Conservation (phyloP, 352 stramenopile species). For the Plasmopara halstedii region DNA sequence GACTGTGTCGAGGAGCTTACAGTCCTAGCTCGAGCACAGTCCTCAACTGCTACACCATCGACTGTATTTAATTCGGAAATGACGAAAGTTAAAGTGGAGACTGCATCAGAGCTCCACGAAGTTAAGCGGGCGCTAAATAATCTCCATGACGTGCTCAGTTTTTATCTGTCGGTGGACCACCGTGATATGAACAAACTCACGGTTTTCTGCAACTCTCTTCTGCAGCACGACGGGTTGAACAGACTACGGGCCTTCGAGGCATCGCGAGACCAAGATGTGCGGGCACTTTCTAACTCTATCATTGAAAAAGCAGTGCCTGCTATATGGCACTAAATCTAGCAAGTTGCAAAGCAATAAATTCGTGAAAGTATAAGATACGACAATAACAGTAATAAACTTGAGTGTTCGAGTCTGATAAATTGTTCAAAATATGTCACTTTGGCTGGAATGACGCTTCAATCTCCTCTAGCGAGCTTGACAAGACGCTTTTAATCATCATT, state of each 20-base stretch:
- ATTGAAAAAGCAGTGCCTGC: slow-evolving; percentile 77
- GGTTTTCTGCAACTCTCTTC: slow-evolving; percentile 76
- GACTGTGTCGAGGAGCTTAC: slow-evolving; percentile 59
- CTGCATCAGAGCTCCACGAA: slow-evolving; percentile 15
- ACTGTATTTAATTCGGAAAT: slow-evolving; percentile 2
- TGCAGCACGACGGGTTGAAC: slow-evolving; percentile 68
- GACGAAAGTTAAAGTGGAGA: slow-evolving; percentile 10
- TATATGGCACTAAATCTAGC: slow-evolving; percentile 80
- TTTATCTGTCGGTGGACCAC: slow-evolving; percentile 59
- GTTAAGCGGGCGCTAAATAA: slow-evolving; percentile 53
- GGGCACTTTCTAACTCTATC: slow-evolving; percentile 53
- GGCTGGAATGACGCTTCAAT: not conserved
- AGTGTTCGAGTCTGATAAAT: too few relatives aligned
- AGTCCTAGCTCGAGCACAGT: slow-evolving; percentile 26
- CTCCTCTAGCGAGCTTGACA: not conserved
- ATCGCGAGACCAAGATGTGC: slow-evolving; percentile 42
- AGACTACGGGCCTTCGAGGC: slow-evolving; percentile 50
- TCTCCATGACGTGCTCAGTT: slow-evolving; percentile 60
- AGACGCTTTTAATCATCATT: not conserved
- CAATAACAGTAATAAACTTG: too few relatives aligned
- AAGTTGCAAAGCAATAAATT: too few relatives aligned
- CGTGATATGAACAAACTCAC: slow-evolving; percentile 77
- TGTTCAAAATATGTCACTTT: too few relatives aligned
- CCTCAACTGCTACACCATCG: slow-evolving; percentile 3
- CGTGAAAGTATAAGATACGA: too few relatives aligned